A percentile compares a stretch with the other conserved stretches of the same genome.
Evolutionary conservation across 495 filamentous ascomycete genomes (phyloP).

Genomic region (Aspergillus avenaceus): DNA sequence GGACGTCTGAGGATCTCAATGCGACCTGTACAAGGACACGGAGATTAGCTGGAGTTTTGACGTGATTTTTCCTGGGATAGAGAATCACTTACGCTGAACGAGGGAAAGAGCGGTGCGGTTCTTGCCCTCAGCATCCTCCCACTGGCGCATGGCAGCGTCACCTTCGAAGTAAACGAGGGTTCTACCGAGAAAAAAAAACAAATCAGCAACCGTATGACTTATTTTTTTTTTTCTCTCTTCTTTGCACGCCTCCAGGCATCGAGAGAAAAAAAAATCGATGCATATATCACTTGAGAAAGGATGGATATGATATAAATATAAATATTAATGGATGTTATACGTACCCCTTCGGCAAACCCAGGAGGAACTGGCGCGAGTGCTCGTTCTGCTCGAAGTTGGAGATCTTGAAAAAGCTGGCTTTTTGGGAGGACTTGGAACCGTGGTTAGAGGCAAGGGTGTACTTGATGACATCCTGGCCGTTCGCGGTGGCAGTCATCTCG

Average conservation of each 20-base stretch:
- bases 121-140: slow-evolving; percentile 61
- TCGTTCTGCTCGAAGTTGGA: slow-evolving; percentile 60
- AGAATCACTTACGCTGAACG: slow-evolving; percentile 60
- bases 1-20: slow-evolving; percentile 59
- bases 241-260: no score
- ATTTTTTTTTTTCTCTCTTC: background rate
- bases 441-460: slow-evolving; percentile 61
- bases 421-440: slow-evolving; percentile 56
- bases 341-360: slow-evolving; percentile 74
- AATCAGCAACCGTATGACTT: background rate
- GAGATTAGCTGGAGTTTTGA: slow-evolving; percentile 60
- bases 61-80: slow-evolving; percentile 39
- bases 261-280: no score
- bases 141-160: slow-evolving; percentile 58
- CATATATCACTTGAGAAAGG: background rate
- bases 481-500: slow-evolving; percentile 61
- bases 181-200: slow-evolving; percentile 30
- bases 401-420: slow-evolving; percentile 76
- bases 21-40: slow-evolving; percentile 32
- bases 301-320: background rate
- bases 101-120: slow-evolving; percentile 54
- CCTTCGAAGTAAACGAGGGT: slow-evolving; percentile 71
- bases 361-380: slow-evolving; percentile 57
- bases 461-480: slow-evolving; percentile 61
- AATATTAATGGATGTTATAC: slow-evolving; percentile 23